Evolutionary conservation across 1,139 yeast genomes (phyloP).

Genomic region (Hansenula sp.): DNA sequence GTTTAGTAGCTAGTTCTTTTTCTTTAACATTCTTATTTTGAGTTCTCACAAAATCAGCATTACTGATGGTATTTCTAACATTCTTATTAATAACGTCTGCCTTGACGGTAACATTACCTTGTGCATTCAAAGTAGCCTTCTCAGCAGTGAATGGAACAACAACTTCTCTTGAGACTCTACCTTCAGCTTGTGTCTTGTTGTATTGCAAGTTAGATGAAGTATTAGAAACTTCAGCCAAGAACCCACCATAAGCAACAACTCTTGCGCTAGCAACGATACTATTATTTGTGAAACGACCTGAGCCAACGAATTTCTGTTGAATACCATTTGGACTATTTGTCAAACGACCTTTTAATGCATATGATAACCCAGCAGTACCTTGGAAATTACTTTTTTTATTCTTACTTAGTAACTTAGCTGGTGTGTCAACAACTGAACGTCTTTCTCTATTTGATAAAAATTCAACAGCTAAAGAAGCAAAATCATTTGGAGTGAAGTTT

Average conservation of each 20-base stretch:
- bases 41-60: neutral
- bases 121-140: conserved; percentile 10
- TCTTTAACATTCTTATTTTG: neutral
- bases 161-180: conserved; percentile 18
- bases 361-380: conserved; percentile 75
- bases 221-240: conserved; percentile 38
- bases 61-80: neutral
- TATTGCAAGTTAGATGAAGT: conserved; percentile 6
- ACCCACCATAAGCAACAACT: conserved; percentile 75
- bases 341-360: conserved; percentile 67
- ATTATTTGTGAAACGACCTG: conserved; percentile 62
- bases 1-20: neutral
- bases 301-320: conserved; percentile 52
- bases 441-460: conserved; percentile 27
- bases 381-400: conserved; percentile 31
- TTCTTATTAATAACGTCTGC: conserved; percentile 1
- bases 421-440: conserved; percentile 22
- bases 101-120: conserved; percentile 16
- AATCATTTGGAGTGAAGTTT: conserved; percentile 26
- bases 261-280: conserved; percentile 25
- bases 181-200: conserved; percentile 8
- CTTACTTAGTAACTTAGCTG: conserved; percentile 6
- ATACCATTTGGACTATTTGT: conserved; percentile 75
- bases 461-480: conserved; percentile 32
- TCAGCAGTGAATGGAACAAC: conserved; percentile 17